A percentile compares a stretch with the other conserved stretches of the same genome.
These are phyloP conservation scores for Gossypium schwendimanii DNA, from an alignment of 441 rosid genomes.

Conservation along the genomic window DNA sequence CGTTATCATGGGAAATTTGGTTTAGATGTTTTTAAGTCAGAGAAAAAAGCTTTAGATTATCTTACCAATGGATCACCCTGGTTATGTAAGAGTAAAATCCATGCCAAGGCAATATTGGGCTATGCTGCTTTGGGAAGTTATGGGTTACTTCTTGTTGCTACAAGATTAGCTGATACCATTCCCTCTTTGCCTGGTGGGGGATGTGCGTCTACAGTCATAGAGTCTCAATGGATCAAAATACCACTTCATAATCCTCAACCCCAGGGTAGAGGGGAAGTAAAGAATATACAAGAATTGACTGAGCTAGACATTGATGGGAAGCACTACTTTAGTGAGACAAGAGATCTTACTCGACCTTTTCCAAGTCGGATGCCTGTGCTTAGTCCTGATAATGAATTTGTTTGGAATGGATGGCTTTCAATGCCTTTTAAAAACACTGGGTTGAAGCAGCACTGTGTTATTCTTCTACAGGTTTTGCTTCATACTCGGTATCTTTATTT, in stretches of 20 bases:
- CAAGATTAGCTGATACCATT: slow-evolving; percentile 59
- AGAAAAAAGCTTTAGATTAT: slow-evolving; percentile 70
- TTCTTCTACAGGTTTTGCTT: slow-evolving; percentile 84
- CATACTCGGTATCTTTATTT: slow-evolving; percentile 22
- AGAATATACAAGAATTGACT: slow-evolving; percentile 76
- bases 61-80: slow-evolving; percentile 64
- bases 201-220: slow-evolving; percentile 66
- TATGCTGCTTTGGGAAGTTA: slow-evolving; percentile 75
- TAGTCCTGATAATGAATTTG: slow-evolving; percentile 82
- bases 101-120: slow-evolving; percentile 75
- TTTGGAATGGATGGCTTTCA: slow-evolving; percentile 91
- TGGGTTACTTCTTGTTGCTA: slow-evolving; percentile 84
- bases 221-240: slow-evolving; percentile 85
- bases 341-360: slow-evolving; percentile 84
- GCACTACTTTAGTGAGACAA: slow-evolving; percentile 85
- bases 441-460: slow-evolving; percentile 58
- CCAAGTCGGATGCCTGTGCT: slow-evolving; percentile 71
- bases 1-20: slow-evolving; percentile 61
- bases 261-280: slow-evolving; percentile 80
- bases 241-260: slow-evolving; percentile 72
- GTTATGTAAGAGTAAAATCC: slow-evolving; percentile 36
- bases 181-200: slow-evolving; percentile 91
- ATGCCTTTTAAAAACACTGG: slow-evolving; percentile 63
- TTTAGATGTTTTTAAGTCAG: slow-evolving; percentile 60
- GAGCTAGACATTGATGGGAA: slow-evolving; percentile 92